Evolutionary conservation across 176 grass and related monocot genomes (phyloP).

Genomic region (Areca catechu): DNA sequence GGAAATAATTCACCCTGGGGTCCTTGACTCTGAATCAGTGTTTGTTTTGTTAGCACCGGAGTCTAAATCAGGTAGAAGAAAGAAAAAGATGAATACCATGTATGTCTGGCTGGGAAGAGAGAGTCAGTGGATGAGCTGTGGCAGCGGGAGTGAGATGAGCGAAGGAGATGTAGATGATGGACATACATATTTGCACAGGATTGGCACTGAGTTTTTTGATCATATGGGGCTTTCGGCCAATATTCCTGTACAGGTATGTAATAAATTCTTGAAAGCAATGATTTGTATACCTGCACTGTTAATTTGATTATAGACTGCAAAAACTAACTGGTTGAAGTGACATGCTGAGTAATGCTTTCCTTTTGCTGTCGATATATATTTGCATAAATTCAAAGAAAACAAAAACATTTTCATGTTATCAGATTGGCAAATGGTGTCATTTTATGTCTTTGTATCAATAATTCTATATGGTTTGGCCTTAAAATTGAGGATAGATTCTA

Average conservation of each 20-base stretch:
- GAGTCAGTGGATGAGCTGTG: no score
- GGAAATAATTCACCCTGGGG: slow-evolving; percentile 23
- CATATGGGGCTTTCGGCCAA: slow-evolving; percentile 24
- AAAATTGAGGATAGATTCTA: no score
- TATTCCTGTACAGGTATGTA: slow-evolving; percentile 38
- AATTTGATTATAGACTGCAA: neutral
- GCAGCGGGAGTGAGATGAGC: slow-evolving; percentile 15
- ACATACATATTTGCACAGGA: slow-evolving; percentile 10
- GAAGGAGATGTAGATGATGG: slow-evolving; percentile 17
- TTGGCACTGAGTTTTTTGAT: slow-evolving; percentile 24
- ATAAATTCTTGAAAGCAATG: neutral
- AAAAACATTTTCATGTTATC: no score
- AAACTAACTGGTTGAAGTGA: no score
- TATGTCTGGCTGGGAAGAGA: slow-evolving; percentile 35
- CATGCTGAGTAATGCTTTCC: no score
- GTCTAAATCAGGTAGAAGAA: slow-evolving; percentile 18
- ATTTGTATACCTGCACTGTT: neutral
- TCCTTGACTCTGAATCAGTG: slow-evolving; percentile 38
- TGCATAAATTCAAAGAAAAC: no score
- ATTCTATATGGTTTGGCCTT: no score
- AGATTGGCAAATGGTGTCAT: no score
- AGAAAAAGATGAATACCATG: slow-evolving; percentile 18
- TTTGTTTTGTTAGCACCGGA: slow-evolving; percentile 33
- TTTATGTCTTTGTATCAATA: no score
- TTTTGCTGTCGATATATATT: no score